phyloP scores from a whole-genome alignment of 768 basidiomycete genomes.

The Psilocybe cyanescens region DNA sequence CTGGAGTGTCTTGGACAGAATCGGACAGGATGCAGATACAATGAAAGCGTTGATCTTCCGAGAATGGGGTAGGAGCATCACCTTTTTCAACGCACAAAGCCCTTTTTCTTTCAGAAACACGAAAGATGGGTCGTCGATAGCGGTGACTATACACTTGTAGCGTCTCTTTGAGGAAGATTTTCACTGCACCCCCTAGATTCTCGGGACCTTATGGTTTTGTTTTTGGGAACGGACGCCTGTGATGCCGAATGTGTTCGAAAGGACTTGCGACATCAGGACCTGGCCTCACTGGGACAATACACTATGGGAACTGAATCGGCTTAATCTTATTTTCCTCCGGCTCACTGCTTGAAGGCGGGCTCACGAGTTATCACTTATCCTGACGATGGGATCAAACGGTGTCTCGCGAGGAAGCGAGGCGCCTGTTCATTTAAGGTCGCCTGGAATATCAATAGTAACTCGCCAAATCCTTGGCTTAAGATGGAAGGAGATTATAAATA shows the following conservation, averaged over 20 bases:
- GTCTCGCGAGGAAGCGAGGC: constrained; percentile 13
- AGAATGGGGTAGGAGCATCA: constrained; percentile 5
- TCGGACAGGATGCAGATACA: neutral
- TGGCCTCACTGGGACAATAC: neutral
- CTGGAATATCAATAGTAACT: constrained; percentile 3
- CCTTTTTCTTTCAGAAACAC: constrained; percentile 5
- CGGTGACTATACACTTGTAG: constrained; percentile 23
- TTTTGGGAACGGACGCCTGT: constrained; percentile 3
- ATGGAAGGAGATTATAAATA: neutral
- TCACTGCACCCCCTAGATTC: neutral
- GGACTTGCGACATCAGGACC: neutral
- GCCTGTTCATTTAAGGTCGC: constrained; percentile 4
- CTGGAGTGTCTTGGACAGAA: constrained; percentile 1
- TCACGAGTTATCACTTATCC: neutral
- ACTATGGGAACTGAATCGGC: constrained; percentile 9
- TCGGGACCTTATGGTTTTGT: constrained; percentile 11
- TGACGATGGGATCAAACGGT: constrained; percentile 7
- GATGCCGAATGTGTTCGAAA: neutral
- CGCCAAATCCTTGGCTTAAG: neutral
- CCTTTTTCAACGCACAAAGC: neutral
- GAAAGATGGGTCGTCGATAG: constrained; percentile 11
- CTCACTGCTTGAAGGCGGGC: neutral
- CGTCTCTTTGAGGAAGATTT: constrained; percentile 2
- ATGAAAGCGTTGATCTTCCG: constrained; percentile 9
- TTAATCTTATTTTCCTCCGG: constrained; percentile 12